Evolutionary conservation across 2,329 filamentous ascomycete genomes (phyloP).

Genomic region (Cordyceps javanica): DNA sequence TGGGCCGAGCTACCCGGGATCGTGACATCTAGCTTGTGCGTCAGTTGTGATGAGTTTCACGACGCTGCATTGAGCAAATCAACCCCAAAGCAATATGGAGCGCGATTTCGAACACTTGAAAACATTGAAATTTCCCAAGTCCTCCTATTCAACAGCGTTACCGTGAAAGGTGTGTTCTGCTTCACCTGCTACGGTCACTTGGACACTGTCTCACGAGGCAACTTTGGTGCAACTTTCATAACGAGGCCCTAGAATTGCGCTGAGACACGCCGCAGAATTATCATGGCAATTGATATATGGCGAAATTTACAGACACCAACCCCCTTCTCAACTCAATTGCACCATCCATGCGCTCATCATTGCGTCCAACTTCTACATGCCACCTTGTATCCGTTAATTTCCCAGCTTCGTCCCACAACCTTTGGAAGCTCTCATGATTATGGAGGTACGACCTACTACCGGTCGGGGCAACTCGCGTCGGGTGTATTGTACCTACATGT

Average conservation of each 20-base stretch:
- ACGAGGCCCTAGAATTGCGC: background rate
- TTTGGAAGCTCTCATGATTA: conserved; percentile 42
- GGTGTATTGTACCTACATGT: conserved; percentile 37
- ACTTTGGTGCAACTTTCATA: background rate
- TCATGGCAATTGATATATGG: conserved; percentile 12
- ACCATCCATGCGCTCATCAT: background rate
- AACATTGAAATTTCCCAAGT: no score
- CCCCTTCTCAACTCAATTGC: background rate
- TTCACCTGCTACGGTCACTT: no score
- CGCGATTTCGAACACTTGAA: no score
- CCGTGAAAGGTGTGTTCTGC: no score
- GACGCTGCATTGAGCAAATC: no score
- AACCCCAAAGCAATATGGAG: no score
- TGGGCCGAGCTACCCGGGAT: no score
- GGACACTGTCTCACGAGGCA: no score
- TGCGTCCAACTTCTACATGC: conserved; percentile 36
- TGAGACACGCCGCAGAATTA: background rate
- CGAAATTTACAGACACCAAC: conserved; percentile 5
- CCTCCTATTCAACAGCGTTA: no score
- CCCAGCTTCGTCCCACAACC: conserved; percentile 49
- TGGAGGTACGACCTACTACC: conserved; percentile 37
- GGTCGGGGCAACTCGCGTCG: conserved; percentile 19
- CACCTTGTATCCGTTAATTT: conserved; percentile 41
- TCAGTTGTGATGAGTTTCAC: no score
- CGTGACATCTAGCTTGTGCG: no score